Evolutionary conservation across 2,329 filamentous ascomycete genomes (phyloP).

Genomic region (Nigrospora osmanthi): DNA sequence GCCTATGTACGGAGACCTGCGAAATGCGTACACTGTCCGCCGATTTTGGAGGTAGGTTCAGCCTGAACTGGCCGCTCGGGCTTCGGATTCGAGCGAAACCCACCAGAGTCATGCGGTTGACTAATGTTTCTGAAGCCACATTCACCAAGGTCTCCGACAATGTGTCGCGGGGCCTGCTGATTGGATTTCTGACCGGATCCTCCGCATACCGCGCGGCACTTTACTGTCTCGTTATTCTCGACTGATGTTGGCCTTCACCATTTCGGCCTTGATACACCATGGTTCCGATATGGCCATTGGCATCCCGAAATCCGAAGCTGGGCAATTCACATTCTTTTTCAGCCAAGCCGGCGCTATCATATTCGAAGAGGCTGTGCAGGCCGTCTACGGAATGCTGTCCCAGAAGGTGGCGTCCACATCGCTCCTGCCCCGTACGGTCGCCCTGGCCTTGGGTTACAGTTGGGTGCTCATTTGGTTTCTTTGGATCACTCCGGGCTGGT

Average conservation of each 20-base stretch:
- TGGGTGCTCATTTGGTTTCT: not conserved
- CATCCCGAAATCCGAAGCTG: not conserved
- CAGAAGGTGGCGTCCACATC: not conserved
- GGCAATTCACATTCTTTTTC: not conserved
- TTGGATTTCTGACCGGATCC: not conserved
- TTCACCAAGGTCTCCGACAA: conserved; percentile 1
- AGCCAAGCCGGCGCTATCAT: not conserved
- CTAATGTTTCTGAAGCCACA: not conserved
- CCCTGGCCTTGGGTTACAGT: not conserved
- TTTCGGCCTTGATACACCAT: not conserved
- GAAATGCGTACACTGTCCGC: not conserved
- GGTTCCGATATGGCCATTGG: not conserved
- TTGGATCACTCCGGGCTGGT: conserved; percentile 1
- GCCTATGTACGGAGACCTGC: not conserved
- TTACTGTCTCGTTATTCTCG: not conserved
- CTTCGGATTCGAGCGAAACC: not conserved
- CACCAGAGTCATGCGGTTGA: not conserved
- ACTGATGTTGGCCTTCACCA: not conserved
- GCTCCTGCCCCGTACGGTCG: not conserved
- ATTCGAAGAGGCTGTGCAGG: not conserved
- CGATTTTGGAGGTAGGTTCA: not conserved
- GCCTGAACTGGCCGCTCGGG: not conserved
- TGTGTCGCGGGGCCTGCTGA: not conserved
- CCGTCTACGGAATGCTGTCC: not conserved
- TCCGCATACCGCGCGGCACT: not conserved